phyloP scores from a whole-genome alignment of 179 eudicot species.

The Nepenthes alata region DNA sequence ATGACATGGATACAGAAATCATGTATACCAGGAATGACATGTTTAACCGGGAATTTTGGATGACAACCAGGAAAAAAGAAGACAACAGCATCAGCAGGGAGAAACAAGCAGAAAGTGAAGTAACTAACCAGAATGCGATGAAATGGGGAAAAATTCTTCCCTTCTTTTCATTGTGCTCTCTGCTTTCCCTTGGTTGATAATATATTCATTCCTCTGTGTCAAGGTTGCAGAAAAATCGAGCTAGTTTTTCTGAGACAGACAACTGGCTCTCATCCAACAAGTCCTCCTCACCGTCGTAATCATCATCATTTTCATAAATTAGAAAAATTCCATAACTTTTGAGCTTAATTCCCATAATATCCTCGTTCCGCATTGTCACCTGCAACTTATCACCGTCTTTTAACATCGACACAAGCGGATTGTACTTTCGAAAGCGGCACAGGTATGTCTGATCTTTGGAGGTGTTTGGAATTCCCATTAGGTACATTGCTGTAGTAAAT shows the following conservation, averaged over 20 bases:
- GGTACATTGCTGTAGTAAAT: conserved; percentile 12
- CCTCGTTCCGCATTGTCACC: conserved; percentile 8
- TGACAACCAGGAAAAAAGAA: no score
- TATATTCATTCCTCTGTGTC: no score
- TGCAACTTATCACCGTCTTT: conserved; percentile 35
- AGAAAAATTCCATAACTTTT: conserved; percentile 33
- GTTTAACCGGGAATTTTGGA: no score
- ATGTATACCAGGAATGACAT: no score
- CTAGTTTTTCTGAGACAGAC: conserved; percentile 32
- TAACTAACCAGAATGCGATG: no score
- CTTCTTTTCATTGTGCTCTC: no score
- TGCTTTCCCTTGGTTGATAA: no score
- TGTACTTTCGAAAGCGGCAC: conserved; percentile 26
- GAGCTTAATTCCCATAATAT: conserved; percentile 22
- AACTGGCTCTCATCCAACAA: conserved; percentile 15
- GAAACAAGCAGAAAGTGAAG: no score
- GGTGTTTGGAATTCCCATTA: conserved; percentile 32
- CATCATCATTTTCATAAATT: conserved; percentile 50
- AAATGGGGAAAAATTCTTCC: no score
- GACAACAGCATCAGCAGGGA: no score
- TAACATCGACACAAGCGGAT: conserved; percentile 26
- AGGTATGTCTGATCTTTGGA: conserved; percentile 37
- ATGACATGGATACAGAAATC: no score
- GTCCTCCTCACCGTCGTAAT: conserved; percentile 37
- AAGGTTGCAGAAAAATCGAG: conserved; percentile 11